Percentiles rank a stretch among this genome's conserved stretches.
Conservation (phyloP, 768 basidiomycete genomes). For the Mycena chlorophos region DNA sequence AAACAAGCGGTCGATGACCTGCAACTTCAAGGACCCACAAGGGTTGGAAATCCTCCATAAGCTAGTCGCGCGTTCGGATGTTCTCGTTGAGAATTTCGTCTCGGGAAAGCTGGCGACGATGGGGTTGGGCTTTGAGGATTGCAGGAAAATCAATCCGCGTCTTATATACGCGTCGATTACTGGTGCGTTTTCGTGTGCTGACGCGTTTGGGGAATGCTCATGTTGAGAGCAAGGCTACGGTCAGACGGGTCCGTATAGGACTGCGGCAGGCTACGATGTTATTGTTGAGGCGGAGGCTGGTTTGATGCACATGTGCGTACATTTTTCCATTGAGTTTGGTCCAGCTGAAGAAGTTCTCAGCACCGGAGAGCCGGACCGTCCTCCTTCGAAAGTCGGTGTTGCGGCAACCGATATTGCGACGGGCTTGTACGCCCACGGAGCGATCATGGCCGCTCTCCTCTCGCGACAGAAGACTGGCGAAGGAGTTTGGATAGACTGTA, state of each 20-base stretch:
- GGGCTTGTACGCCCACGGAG: slow-evolving; percentile 87
- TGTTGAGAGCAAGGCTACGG: slow-evolving; percentile 58
- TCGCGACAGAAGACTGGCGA: slow-evolving; percentile 81
- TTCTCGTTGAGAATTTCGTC: slow-evolving; percentile 88
- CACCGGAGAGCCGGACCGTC: slow-evolving; percentile 85
- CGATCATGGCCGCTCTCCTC: slow-evolving; percentile 86
- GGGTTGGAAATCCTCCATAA: slow-evolving; percentile 75
- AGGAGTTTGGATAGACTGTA: slow-evolving; percentile 91
- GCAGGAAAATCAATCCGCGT: slow-evolving; percentile 70
- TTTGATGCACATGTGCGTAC: slow-evolving; percentile 84
- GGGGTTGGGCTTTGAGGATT: slow-evolving; percentile 86
- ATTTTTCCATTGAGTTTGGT: slow-evolving; percentile 4
- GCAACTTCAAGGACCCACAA: slow-evolving; percentile 80
- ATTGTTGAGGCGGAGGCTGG: slow-evolving; percentile 88
- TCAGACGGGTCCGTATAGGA: slow-evolving; percentile 86
- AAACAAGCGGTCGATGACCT: slow-evolving; percentile 85
- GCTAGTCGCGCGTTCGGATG: slow-evolving; percentile 72
- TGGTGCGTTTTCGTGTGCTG: slow-evolving; percentile 46
- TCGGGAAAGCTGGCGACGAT: slow-evolving; percentile 81
- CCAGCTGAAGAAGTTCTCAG: slow-evolving; percentile 35
- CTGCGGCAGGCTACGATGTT: slow-evolving; percentile 87
- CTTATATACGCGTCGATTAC: slow-evolving; percentile 90
- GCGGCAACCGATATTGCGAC: slow-evolving; percentile 90
- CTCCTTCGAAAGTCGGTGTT: slow-evolving; percentile 93
- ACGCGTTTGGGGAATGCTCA: slow-evolving; percentile 3